Evolutionary conservation across 345 rosid genomes (phyloP).

Genomic region (Hevea brasiliensis): DNA sequence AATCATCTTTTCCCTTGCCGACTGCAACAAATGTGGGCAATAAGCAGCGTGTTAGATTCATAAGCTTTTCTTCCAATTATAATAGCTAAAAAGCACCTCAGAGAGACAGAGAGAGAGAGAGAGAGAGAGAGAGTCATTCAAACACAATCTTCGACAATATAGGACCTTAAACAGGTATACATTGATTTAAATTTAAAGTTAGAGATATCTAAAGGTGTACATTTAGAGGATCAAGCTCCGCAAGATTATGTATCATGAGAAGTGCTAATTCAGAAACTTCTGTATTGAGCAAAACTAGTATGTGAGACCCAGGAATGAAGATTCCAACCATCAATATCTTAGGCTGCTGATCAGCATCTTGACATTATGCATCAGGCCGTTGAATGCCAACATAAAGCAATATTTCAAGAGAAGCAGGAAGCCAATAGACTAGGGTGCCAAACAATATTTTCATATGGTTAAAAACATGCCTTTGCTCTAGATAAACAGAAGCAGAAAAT

Average conservation of each 20-base stretch:
- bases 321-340: not conserved
- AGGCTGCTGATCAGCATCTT: not conserved
- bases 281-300: not conserved
- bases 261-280: constrained; percentile 9
- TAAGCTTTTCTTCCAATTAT: not conserved
- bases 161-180: not conserved
- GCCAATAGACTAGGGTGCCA: not conserved
- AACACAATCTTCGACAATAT: not conserved
- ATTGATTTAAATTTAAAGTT: not conserved
- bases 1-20: constrained; percentile 64
- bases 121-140: not conserved
- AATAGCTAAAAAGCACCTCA: not conserved
- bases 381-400: not conserved
- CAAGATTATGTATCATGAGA: not conserved
- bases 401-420: constrained; percentile 11
- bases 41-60: constrained; percentile 9
- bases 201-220: no score
- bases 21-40: constrained; percentile 43
- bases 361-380: not conserved
- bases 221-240: not conserved
- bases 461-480: not conserved
- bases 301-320: not conserved
- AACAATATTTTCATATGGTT: not conserved
- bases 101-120: no score
- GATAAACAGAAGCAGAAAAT: constrained; percentile 20